Evolutionary conservation across 179 eudicot species (phyloP), one percentile per base, ranked within the genome.

Genomic region (Patellifolia procumbens): DNA sequence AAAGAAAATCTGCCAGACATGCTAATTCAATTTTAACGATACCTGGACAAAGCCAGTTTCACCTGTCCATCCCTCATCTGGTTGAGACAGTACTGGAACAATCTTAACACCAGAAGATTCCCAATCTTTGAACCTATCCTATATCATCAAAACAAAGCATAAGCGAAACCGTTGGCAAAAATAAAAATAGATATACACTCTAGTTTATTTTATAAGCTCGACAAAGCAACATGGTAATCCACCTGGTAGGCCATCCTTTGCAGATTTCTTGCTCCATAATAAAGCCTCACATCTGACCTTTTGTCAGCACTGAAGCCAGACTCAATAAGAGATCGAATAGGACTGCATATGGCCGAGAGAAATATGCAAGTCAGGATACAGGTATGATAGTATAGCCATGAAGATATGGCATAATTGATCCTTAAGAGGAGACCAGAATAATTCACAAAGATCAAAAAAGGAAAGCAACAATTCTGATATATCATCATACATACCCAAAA

Each of bases 211-310:
- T 12, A 70, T 37, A 28, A 24, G 8, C 19, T 15, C 32, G 20
- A 32, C 43, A 74, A 68, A 78, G 52, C 55, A 70, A 46, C 55
- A 11, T n/a, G 7, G 31, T 71, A n/a, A 58, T 68, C 63, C 55
- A 94, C 98, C 97, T 92, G 97, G 85, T 94, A 92, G 67, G 98
- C 98, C 98, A 94, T 94, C 79, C 98, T 89, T 61, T 82, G 81
- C 73, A 94, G 86, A 86, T 91, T 94, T 85, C 93, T 87, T 66
- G 95, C 97, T 78, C 98, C 98, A 32, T 89, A 94, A 76, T 92
- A 94, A 24, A 94, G 93, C 83, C 98, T 91, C 70, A 94, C 97
- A 82, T 94, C 97, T 42, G 95, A 83, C 86, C 98, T 87, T 83
- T 85, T 86, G 60, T 86, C 87, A 15, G 95, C 93, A 77, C 83